A percentile compares a stretch with the other conserved stretches of the same genome.
Conservation (phyloP, 2,329 filamentous ascomycete species). For the Aspergillus sp. region DNA sequence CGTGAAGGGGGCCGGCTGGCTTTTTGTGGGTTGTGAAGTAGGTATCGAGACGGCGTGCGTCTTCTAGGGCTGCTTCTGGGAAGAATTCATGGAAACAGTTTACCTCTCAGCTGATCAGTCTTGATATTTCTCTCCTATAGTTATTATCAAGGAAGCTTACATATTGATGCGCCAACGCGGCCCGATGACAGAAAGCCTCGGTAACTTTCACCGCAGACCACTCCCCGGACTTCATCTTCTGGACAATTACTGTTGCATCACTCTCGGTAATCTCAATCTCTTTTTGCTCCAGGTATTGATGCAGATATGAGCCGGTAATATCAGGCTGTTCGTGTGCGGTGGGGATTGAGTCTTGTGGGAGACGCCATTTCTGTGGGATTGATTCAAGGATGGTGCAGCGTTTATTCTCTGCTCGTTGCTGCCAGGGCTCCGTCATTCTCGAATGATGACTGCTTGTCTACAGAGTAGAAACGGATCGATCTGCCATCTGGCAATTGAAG, state of each 20-base stretch:
- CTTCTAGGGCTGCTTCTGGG: constrained; percentile 46
- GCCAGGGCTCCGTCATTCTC: too few relatives aligned
- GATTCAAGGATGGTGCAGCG: too few relatives aligned
- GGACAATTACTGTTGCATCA: constrained; percentile 51
- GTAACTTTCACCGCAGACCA: constrained; percentile 54
- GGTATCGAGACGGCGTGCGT: constrained; percentile 44
- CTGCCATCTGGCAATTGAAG: too few relatives aligned
- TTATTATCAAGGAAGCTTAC: constrained; percentile 23
- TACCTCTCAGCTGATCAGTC: constrained; percentile 19
- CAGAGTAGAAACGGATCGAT: too few relatives aligned
- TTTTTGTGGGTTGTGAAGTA: constrained; percentile 37
- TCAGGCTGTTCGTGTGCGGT: too few relatives aligned
- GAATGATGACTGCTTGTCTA: too few relatives aligned
- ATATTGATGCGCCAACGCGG: constrained; percentile 54
- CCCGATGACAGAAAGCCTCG: constrained; percentile 51
- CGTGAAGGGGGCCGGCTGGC: constrained; percentile 55
- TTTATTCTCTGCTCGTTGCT: too few relatives aligned
- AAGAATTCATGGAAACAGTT: constrained; percentile 50
- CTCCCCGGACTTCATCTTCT: constrained; percentile 46
- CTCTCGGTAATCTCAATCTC: constrained; percentile 58
- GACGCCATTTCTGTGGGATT: too few relatives aligned
- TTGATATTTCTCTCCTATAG: too few relatives aligned
- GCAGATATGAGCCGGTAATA: constrained; percentile 47
- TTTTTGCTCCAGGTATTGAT: constrained; percentile 46
- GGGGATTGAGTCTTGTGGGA: too few relatives aligned